Evolutionary conservation across 495 filamentous ascomycete species (phyloP), one percentile per base, ranked within the genome.

Genomic region (Annulohypoxylon stygium): DNA sequence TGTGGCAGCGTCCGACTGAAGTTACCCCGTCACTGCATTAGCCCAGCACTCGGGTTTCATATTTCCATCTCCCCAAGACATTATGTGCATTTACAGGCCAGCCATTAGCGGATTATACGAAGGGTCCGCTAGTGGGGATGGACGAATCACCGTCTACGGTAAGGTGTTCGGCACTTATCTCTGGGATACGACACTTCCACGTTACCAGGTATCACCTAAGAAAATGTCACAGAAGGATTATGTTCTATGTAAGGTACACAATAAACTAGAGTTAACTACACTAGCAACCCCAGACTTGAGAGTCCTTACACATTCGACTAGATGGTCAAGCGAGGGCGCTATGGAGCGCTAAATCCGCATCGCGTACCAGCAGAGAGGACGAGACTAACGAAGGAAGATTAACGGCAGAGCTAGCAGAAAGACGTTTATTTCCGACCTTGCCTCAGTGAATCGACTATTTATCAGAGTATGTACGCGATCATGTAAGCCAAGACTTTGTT

Each of bases 151-250:
- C 25, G n/a, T 51, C 9, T 51, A 25, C 33, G 62, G 55, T 48
- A 53, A 30, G 54, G 47, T 50, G 18, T n/a, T 65, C 63, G 63
- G 69, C 64, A 71, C 58, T 55, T 43, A 50, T 43, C 18, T 65
- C 55, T 20, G 47, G 48, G 9, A 61, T 65, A 25, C 50, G 14
- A 51, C 62, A 10, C 6, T 51, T 20, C 43, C 43, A 47, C 43
- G 43, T 47, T 47, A 51, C 48, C 23, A 51, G 48, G 48, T 51
- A 51, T 20, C 18, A 51, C 14, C 18, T 51, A 12, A 20, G 48
- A 51, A 58, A 45, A 41, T 43, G 34, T 26, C 36, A 60, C 16
- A 43, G 43, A 60, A 39, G 5, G 36, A 39, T 39, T 9, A 12
- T 12, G 30, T 39, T 10, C 9, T 39, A 39, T 39, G 36, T 39